Percentiles rank a stretch among this genome's conserved stretches.
Conservation (phyloP, 2,329 filamentous ascomycete species). For the Colletotrichum sp. region DNA sequence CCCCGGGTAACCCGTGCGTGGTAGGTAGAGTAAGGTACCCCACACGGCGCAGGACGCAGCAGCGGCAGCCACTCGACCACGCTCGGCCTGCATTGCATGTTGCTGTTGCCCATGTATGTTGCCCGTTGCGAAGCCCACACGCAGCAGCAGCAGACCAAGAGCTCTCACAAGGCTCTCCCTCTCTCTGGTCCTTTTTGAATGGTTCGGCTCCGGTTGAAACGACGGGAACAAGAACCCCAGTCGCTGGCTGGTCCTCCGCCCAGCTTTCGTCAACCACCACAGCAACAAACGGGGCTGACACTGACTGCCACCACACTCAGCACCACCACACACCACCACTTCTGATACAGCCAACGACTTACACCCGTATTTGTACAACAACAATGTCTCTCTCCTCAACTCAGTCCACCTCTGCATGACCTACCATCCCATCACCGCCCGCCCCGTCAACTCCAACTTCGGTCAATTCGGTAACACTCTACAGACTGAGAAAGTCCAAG, state of each 20-base stretch:
- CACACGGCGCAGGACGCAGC: neutral
- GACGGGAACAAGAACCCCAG: neutral
- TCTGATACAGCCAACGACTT: neutral
- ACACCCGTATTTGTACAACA: neutral
- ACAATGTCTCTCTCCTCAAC: neutral
- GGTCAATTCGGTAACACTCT: neutral
- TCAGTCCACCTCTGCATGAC: neutral
- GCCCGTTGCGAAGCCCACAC: neutral
- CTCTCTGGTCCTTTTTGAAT: neutral
- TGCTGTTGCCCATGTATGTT: neutral
- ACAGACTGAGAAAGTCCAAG: conserved; percentile 6
- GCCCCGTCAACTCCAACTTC: neutral
- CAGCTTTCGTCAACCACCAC: neutral
- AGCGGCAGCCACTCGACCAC: neutral
- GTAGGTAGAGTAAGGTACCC: neutral
- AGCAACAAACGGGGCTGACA: neutral
- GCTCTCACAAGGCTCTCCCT: neutral
- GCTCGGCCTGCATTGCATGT: neutral
- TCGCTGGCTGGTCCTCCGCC: neutral
- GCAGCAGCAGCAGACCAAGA: neutral
- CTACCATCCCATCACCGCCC: neutral
- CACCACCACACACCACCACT: neutral
- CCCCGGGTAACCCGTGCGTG: neutral
- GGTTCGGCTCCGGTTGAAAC: neutral
- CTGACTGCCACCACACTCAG: neutral